These are phyloP conservation scores for Nigrospora oryzae DNA, from an alignment of 2,329 filamentous ascomycete species.

Conservation along the genomic window DNA sequence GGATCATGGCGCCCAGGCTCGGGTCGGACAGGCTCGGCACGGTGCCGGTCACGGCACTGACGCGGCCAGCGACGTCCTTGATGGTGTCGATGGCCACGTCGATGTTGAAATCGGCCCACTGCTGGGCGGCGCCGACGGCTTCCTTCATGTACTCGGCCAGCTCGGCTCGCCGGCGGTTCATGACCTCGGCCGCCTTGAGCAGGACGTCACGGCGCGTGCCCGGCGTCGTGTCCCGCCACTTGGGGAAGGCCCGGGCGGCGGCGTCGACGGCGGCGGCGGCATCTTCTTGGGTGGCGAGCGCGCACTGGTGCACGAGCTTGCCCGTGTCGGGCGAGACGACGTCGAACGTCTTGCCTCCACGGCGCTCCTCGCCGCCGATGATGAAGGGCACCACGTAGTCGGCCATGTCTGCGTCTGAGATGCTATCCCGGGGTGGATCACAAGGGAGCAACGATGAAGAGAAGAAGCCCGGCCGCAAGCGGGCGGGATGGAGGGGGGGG, in stretches of 20 bases:
- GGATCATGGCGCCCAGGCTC: slow-evolving; percentile 46
- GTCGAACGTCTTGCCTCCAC: slow-evolving; percentile 38
- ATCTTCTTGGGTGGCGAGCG: slow-evolving; percentile 44
- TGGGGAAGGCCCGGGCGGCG: slow-evolving; percentile 51
- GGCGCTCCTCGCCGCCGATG: slow-evolving; percentile 35
- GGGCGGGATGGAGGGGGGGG: too few species aligned
- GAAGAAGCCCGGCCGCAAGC: too few species aligned
- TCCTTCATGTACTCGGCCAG: slow-evolving; percentile 42
- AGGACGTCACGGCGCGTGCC: slow-evolving; percentile 51
- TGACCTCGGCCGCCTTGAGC: slow-evolving; percentile 50
- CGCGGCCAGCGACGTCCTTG: slow-evolving; percentile 27
- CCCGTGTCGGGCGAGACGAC: slow-evolving; percentile 48
- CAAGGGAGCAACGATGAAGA: too few species aligned
- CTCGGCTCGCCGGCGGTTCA: slow-evolving; percentile 44
- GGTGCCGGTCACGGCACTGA: slow-evolving; percentile 21
- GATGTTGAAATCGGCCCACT: slow-evolving; percentile 25
- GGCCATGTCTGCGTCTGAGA: slow-evolving; percentile 9
- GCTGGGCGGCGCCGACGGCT: slow-evolving; percentile 21
- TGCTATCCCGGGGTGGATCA: too few species aligned
- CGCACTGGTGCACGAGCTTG: slow-evolving; percentile 42
- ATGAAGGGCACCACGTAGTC: slow-evolving; percentile 28
- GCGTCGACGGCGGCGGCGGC: slow-evolving; percentile 38
- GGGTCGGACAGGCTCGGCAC: slow-evolving; percentile 27
- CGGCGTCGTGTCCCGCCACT: slow-evolving; percentile 54
- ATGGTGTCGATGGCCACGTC: slow-evolving; percentile 20